Base-by-base conservation (phyloP, 495 filamentous ascomycete species). In the Cercophora sp. region DNA sequence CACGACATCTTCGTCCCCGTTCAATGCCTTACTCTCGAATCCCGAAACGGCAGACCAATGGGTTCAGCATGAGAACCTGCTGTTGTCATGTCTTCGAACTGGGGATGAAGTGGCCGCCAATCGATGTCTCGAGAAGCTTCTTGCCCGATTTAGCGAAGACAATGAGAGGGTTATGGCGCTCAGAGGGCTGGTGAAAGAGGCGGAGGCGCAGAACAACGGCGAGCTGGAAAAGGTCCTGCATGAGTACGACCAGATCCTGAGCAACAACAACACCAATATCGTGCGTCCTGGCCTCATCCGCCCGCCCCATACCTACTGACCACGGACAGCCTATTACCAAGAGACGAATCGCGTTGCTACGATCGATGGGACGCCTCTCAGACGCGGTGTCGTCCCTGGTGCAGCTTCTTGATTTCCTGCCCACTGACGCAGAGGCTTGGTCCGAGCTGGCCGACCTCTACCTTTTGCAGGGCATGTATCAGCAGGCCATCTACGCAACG, bases 391-490 rank as follows among this genome's bases (percentile, higher is more conserved):
- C 82, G 45, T 81, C 82, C 32, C 71, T 96, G 35, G 80, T 84
- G 53, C 75, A 84, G 51, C 74, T 96, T 24, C 77, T 98, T 35
- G 84, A 91, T 54, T 80, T 85, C 51, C 85, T 86, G 8, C 92
- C 93, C 4, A 96, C 88, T 6, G 94, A 97, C 72, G 85, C 85
- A 9, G 93, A 98, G 67, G 85, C 89, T 15, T 98, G 93, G 93
- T 84, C 89, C 46, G 93, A 98, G 73, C 76, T 98, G 58, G 79
- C 88, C 26, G 87, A 92, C 58, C 69, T 96, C 26, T 97, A 98
- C 66, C 72, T 89, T 39, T 71, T 76, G 1, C 85, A 90, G 60
- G 87, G 86, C 5, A 69, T 89, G 60, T 87, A 85, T 58, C 66
- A 80, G 18, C 92, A 96, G 65, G 89, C 91, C 27, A 81, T 92